These are phyloP conservation scores for Lathyrus aphaca DNA, from an alignment of 306 rosid species.

Conservation along the genomic window DNA sequence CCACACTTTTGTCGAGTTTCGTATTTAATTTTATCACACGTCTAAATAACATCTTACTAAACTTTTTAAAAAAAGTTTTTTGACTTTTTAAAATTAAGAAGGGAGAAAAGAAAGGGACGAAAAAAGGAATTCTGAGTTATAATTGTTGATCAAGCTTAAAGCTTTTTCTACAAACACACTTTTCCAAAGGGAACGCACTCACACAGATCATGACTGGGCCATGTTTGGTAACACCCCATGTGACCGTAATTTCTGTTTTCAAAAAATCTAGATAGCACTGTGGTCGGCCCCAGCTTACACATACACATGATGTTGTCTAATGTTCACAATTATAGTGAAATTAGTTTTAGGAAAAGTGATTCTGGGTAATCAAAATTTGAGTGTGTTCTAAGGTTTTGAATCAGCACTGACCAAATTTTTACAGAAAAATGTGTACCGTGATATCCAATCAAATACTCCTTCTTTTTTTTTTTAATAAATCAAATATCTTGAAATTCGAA, in stretches of 20 bases:
- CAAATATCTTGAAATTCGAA: too few species aligned
- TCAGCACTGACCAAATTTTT: neutral
- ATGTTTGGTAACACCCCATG: conserved; percentile 48
- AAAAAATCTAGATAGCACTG: conserved; percentile 30
- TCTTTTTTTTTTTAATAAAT: too few species aligned
- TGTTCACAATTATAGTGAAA: neutral
- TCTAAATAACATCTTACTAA: too few species aligned
- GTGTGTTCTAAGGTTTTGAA: conserved; percentile 21
- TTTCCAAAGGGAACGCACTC: conserved; percentile 12
- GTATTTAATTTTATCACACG: too few species aligned
- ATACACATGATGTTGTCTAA: conserved; percentile 49
- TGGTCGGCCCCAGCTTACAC: conserved; percentile 40
- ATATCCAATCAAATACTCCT: neutral
- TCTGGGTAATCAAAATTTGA: conserved; percentile 6
- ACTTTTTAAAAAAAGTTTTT: neutral
- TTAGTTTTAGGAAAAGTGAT: conserved; percentile 21
- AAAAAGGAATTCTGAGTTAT: neutral
- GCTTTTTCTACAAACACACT: conserved; percentile 16
- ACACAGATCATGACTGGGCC: conserved; percentile 42
- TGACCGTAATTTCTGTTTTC: conserved; percentile 42
- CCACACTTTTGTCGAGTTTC: too few species aligned
- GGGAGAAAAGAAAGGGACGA: too few species aligned
- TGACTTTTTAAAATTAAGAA: neutral
- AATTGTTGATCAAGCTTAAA: conserved; percentile 26
- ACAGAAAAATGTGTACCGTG: neutral